Evolutionary conservation across 2,329 filamentous ascomycete genomes (phyloP).

Genomic region (Pseudocercospora fijiensis): DNA sequence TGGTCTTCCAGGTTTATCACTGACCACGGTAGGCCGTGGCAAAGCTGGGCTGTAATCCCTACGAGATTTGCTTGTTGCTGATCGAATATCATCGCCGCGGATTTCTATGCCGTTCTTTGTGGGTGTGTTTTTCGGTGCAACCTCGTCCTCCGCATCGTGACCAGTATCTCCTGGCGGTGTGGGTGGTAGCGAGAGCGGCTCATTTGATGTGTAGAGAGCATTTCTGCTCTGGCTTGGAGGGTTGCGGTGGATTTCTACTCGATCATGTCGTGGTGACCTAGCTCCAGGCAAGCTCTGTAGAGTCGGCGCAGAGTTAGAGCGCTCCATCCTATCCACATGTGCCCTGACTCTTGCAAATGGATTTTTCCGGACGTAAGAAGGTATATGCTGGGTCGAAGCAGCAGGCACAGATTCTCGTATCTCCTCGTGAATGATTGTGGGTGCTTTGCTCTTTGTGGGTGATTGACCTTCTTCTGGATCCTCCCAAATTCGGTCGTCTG

Average conservation of each 20-base stretch:
- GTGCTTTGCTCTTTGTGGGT: conserved; percentile 19
- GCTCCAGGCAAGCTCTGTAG: conserved; percentile 29
- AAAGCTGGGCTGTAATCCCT: conserved; percentile 84
- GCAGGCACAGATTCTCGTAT: conserved; percentile 9
- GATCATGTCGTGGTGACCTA: conserved; percentile 40
- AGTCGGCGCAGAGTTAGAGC: conserved; percentile 48
- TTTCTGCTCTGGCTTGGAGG: conserved; percentile 80
- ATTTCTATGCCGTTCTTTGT: conserved; percentile 54
- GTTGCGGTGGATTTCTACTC: conserved; percentile 79
- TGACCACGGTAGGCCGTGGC: conserved; percentile 86
- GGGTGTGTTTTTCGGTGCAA: conserved; percentile 32
- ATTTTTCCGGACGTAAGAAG: conserved; percentile 60
- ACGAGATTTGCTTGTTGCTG: conserved; percentile 84
- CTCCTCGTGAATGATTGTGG: conserved; percentile 4
- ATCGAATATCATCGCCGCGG: conserved; percentile 73
- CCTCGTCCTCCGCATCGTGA: conserved; percentile 55
- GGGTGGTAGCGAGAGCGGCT: conserved; percentile 41
- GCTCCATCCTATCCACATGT: conserved; percentile 47
- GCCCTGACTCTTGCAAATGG: conserved; percentile 63
- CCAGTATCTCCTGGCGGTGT: conserved; percentile 35
- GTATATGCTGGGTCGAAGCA: conserved; percentile 27
- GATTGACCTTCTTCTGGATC: conserved; percentile 62
- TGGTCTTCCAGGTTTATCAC: conserved; percentile 82
- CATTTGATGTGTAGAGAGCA: conserved; percentile 73
- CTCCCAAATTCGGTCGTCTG: conserved; percentile 82